These are phyloP conservation scores for Exophiala bonariae DNA, from an alignment of 2,329 filamentous ascomycete species.

Conservation along the genomic window DNA sequence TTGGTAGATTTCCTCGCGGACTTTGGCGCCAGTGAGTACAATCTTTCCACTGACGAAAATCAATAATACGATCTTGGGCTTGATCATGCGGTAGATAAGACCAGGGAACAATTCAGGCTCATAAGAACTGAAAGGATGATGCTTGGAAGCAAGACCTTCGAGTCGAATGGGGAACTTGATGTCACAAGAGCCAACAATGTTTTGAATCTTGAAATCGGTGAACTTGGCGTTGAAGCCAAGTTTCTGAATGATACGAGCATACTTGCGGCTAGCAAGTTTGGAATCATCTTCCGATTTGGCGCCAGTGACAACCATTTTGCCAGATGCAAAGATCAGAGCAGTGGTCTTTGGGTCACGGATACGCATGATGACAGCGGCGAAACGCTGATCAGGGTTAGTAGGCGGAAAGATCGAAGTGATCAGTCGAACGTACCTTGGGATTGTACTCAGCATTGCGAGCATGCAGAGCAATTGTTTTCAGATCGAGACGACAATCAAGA, in stretches of 20 bases:
- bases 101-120: slow-evolving; percentile 98
- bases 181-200: slow-evolving; percentile 97
- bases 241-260: slow-evolving; percentile 99
- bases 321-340: slow-evolving; percentile 93
- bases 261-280: slow-evolving; percentile 94
- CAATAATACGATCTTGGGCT: slow-evolving; percentile 96
- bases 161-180: slow-evolving; percentile 99
- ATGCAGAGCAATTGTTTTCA: slow-evolving; percentile 98
- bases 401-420: slow-evolving; percentile 24
- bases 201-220: slow-evolving; percentile 99
- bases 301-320: slow-evolving; percentile 99
- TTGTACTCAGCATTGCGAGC: slow-evolving; percentile 99
- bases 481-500: slow-evolving; percentile 91
- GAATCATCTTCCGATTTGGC: slow-evolving; percentile 98
- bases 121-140: slow-evolving; percentile 99
- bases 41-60: slow-evolving; percentile 99
- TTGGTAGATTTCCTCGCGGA: slow-evolving; percentile 96
- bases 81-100: slow-evolving; percentile 99
- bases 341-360: slow-evolving; percentile 99
- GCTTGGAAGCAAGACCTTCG: slow-evolving; percentile 90
- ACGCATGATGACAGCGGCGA: slow-evolving; percentile 98
- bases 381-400: slow-evolving; percentile 68
- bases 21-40: slow-evolving; percentile 94
- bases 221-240: slow-evolving; percentile 99
- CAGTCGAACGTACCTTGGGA: slow-evolving; percentile 72